Percentiles rank a stretch among this genome's conserved stretches.
These are phyloP conservation scores for Aspergillus affinis DNA, from an alignment of 495 filamentous ascomycete species.

Conservation along the genomic window DNA sequence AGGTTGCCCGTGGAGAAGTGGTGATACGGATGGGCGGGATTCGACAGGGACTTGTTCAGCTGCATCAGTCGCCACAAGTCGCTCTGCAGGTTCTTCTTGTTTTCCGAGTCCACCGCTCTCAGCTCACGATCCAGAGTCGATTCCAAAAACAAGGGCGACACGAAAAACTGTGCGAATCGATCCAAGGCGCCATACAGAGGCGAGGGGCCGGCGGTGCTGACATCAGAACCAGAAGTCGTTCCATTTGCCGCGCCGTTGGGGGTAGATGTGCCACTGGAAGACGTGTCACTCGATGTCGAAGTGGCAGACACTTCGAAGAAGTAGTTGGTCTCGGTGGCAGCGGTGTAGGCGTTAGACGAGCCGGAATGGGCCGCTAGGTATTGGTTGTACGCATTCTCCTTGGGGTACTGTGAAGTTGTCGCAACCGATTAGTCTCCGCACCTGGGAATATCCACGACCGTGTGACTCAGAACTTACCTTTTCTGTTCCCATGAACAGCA, in stretches of 20 bases:
- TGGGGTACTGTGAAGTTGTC: slow-evolving; percentile 63
- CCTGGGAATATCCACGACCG: not conserved
- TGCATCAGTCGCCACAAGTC: slow-evolving; percentile 93
- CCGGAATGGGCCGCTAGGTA: slow-evolving; percentile 89
- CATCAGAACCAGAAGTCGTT: slow-evolving; percentile 10
- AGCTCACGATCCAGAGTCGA: slow-evolving; percentile 91
- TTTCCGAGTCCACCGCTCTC: slow-evolving; percentile 93
- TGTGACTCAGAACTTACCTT: slow-evolving; percentile 58
- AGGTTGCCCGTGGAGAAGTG: slow-evolving; percentile 96
- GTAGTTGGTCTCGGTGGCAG: slow-evolving; percentile 92
- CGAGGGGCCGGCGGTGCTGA: slow-evolving; percentile 39
- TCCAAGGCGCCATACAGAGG: slow-evolving; percentile 89
- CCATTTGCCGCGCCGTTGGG: slow-evolving; percentile 50
- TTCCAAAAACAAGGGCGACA: slow-evolving; percentile 84
- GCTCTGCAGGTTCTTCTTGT: slow-evolving; percentile 98
- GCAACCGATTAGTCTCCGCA: slow-evolving; percentile 1
- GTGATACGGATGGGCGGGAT: slow-evolving; percentile 86
- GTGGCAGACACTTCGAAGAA: slow-evolving; percentile 92
- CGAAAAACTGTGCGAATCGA: slow-evolving; percentile 97
- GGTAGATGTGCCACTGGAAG: slow-evolving; percentile 31
- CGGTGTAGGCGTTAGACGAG: slow-evolving; percentile 93
- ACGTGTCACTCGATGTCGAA: slow-evolving; percentile 46
- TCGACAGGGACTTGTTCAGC: slow-evolving; percentile 86
- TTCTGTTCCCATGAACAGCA: slow-evolving; percentile 98
- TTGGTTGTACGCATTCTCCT: slow-evolving; percentile 93